phyloP scores from a whole-genome alignment of 345 rosid species.

The Melaleuca alternifolia region DNA sequence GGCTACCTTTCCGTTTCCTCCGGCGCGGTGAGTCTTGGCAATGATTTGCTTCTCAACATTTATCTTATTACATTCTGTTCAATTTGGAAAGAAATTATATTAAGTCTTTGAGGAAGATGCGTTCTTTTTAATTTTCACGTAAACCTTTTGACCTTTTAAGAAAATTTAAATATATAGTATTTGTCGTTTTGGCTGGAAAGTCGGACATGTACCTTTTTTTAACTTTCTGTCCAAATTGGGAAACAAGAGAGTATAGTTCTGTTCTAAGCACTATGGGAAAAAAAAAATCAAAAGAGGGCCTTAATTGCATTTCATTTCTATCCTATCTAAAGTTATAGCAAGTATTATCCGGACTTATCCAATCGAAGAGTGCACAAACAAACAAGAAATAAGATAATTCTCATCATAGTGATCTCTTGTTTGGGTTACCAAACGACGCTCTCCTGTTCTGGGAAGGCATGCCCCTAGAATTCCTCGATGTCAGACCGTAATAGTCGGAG shows the following conservation, averaged over 20 bases:
- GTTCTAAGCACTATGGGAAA: rapidly evolving
- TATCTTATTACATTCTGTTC: background rate
- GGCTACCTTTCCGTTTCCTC: conserved; percentile 13
- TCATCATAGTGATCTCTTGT: background rate
- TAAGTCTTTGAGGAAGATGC: background rate
- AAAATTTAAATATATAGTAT: background rate
- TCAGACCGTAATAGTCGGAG: background rate
- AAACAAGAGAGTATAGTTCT: no score
- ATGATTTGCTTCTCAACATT: background rate
- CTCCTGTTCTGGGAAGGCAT: background rate
- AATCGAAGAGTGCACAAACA: background rate
- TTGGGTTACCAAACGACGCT: background rate
- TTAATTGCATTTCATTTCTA: background rate
- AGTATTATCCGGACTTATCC: background rate
- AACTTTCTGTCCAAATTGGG: background rate
- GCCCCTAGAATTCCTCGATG: background rate
- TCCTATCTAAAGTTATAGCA: background rate
- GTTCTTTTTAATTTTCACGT: background rate
- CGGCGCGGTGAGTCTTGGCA: conserved; percentile 8
- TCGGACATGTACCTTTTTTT: background rate
- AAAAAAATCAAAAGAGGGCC: background rate
- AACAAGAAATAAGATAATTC: background rate
- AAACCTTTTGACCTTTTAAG: background rate
- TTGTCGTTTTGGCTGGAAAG: background rate
- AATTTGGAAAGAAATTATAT: background rate